Conservation (phyloP, 805 yeast species). For the Nakazawaea wyomingensis region DNA sequence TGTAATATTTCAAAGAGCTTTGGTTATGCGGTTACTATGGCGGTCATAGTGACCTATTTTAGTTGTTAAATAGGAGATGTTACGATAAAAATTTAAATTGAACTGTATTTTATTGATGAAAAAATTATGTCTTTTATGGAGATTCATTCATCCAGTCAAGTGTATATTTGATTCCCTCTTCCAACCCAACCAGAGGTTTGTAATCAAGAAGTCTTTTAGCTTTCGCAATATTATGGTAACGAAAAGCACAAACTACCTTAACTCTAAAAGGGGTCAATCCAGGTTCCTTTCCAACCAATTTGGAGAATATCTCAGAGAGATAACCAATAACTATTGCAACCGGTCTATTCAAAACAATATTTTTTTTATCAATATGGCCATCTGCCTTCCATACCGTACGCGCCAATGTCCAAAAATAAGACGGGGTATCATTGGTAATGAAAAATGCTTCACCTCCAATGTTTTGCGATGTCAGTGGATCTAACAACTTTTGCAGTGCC, state of each 20-base stretch:
- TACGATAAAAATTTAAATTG: neutral
- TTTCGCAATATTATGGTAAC: conserved; percentile 88
- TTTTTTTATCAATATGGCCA: conserved; percentile 69
- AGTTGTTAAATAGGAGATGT: neutral
- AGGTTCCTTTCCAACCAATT: conserved; percentile 73
- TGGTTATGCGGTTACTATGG: neutral
- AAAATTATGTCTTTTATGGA: conserved; percentile 11
- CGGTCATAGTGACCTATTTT: neutral
- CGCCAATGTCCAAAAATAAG: conserved; percentile 96
- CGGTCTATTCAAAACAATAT: conserved; percentile 64
- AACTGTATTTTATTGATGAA: no score
- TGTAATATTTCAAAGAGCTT: neutral
- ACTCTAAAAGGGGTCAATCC: conserved; percentile 97
- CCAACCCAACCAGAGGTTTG: conserved; percentile 70
- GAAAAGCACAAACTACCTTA: conserved; percentile 82
- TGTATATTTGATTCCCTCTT: conserved; percentile 75
- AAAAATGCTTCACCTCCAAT: conserved; percentile 88
- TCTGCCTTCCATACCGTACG: conserved; percentile 97
- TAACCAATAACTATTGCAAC: conserved; percentile 82
- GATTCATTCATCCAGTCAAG: conserved; percentile 85
- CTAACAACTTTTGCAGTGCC: conserved; percentile 74
- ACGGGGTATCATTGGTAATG: conserved; percentile 89
- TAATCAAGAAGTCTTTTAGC: conserved; percentile 79
- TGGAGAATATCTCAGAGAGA: conserved; percentile 69
- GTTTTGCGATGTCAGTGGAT: conserved; percentile 31